Percentiles rank a stretch among this genome's conserved stretches.
These are phyloP conservation scores for Ochromonas danica DNA, from an alignment of 108 stramenopile genomes.

Conservation along the genomic window DNA sequence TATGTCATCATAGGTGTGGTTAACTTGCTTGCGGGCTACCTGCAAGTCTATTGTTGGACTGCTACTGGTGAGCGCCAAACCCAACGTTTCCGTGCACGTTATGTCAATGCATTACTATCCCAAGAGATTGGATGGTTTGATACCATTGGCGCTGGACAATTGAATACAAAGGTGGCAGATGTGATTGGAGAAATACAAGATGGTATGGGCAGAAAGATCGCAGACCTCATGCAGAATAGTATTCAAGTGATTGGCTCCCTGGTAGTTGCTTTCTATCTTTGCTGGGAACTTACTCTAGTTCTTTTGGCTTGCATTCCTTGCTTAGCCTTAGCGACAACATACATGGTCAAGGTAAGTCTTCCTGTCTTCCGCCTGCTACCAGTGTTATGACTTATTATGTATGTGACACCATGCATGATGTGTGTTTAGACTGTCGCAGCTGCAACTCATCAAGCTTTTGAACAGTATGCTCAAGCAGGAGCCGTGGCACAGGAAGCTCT, in stretches of 20 bases:
- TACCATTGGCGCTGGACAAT: conserved; percentile 49
- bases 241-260: conserved; percentile 42
- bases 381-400: too few species aligned
- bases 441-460: too few species aligned
- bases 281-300: conserved; percentile 46
- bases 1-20: not conserved
- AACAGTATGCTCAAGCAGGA: conserved; percentile 52
- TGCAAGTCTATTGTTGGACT: conserved; percentile 22
- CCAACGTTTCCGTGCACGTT: conserved; percentile 11
- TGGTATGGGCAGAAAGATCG: conserved; percentile 49
- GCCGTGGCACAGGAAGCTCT: conserved; percentile 53
- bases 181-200: conserved; percentile 53
- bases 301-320: conserved; percentile 49
- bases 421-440: too few species aligned
- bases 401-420: too few species aligned
- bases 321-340: conserved; percentile 38
- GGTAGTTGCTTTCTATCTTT: conserved; percentile 38
- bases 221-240: conserved; percentile 43
- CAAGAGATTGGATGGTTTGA: conserved; percentile 60
- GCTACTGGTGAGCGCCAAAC: conserved; percentile 30
- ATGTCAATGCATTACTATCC: conserved; percentile 11
- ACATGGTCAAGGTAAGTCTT: conserved; percentile 8
- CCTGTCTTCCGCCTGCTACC: too few species aligned
- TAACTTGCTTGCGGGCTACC: not conserved
- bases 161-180: conserved; percentile 49